Evolutionary conservation across 331 rosid genomes (phyloP), one percentile per base, ranked within the genome.

Genomic region (Arachis monticola): DNA sequence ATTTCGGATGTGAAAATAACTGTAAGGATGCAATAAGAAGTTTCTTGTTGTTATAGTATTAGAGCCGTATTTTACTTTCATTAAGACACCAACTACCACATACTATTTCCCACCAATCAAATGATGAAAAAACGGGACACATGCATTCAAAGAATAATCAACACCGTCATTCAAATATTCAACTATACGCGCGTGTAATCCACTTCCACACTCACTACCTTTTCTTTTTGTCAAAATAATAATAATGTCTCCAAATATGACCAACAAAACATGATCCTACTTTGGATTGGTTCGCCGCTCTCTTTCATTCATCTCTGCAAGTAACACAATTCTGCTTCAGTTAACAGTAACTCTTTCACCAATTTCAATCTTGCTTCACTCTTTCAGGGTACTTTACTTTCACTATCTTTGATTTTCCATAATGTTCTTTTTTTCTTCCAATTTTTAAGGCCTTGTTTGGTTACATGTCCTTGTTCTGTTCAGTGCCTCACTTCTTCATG

Each of bases 211-310:
- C 27, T 31, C 45, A 44, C 2, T 7, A 51, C 60, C 60, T 55
- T 55, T 55, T 27, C 69, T 56, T 3, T 14, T 38, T 38, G 41
- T 38, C 41, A 38, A 38, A 38, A 38, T 38, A 38, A 38, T 38
- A 35, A 35, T 35, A 38, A 38, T 27, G 30, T 27, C 30, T 27
- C 30, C 30, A 27, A 27, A 27, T 27, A 27, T 38, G 41, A 38
- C n/a, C 10, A 75, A n/a, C 60, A 30, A 11, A 74, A 64, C 4
- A 2, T 14, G 47, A 44, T 31, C 65, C 51, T 12, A 12, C n/a
- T 59, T 79, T 66, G 75, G 79, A 67, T 80, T 80, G 53, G 38
- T 73, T 74, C 60, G 40, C 75, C 64, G 55, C 13, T 60, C 51
- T 44, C 12, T 55, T 5, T 22, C 58, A 5, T 14, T 13, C 22